Percentiles rank a stretch among this genome's conserved stretches.
Evolutionary conservation across 2,329 filamentous ascomycete species (phyloP).

Genomic region (Thelonectria rubi): DNA sequence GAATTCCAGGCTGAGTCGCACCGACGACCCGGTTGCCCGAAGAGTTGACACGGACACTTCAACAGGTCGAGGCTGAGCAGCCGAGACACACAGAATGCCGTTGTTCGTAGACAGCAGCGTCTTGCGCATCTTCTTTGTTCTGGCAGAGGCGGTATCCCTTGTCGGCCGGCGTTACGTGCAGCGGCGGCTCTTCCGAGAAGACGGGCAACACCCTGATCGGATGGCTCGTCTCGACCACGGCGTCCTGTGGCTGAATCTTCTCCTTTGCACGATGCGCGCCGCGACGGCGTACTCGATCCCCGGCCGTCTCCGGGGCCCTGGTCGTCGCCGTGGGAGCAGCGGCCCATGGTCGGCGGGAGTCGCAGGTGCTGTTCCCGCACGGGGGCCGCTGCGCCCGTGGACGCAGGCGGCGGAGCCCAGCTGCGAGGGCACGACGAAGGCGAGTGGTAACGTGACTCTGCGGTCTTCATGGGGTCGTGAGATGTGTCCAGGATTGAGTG

Average conservation of each 20-base stretch:
- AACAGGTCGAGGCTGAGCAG: slow-evolving; percentile 4
- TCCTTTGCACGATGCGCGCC: not conserved
- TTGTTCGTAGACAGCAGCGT: not conserved
- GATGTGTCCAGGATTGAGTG: not conserved
- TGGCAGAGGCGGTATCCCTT: not conserved
- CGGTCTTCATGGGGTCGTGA: not conserved
- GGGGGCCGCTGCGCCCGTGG: slow-evolving; percentile 10
- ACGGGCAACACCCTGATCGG: slow-evolving; percentile 4
- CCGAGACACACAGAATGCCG: slow-evolving; percentile 1
- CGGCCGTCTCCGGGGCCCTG: slow-evolving; percentile 30
- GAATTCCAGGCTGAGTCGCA: slow-evolving; percentile 7
- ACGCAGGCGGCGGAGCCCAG: slow-evolving; percentile 30
- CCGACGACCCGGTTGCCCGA: not conserved
- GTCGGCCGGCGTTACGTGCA: slow-evolving; percentile 1
- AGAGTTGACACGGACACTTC: not conserved
- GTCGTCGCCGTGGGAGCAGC: slow-evolving; percentile 34
- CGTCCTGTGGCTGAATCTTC: not conserved
- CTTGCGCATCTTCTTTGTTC: slow-evolving; percentile 3
- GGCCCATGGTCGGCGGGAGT: slow-evolving; percentile 31
- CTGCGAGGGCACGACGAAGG: slow-evolving; percentile 32
- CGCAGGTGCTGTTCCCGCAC: slow-evolving; percentile 32
- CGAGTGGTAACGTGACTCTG: slow-evolving; percentile 19
- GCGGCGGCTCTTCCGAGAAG: slow-evolving; percentile 1
- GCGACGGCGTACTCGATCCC: slow-evolving; percentile 27
- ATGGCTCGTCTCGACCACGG: not conserved